phyloP scores from a whole-genome alignment of 177 flowering plant species.

The Telopea speciosissima region DNA sequence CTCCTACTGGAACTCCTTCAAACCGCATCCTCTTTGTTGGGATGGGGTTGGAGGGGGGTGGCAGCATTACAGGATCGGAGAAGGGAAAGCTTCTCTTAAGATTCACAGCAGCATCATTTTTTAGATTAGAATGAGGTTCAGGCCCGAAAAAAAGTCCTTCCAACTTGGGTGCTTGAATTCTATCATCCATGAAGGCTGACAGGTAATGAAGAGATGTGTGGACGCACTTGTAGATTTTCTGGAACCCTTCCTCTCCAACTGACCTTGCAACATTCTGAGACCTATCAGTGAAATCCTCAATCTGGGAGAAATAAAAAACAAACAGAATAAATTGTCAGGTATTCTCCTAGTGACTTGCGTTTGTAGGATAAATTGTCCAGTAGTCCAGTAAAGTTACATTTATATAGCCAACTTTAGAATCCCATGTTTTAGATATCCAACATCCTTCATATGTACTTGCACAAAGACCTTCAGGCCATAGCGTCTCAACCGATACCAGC shows the following conservation, averaged over 20 bases:
- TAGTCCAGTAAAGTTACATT: slow-evolving; percentile 31
- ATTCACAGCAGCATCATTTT: background rate
- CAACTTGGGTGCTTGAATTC: slow-evolving; percentile 23
- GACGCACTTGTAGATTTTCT: slow-evolving; percentile 40
- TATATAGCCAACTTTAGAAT: slow-evolving; percentile 30
- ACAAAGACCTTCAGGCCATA: slow-evolving; percentile 62
- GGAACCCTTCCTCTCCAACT: slow-evolving; percentile 29
- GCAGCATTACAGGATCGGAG: slow-evolving; percentile 8
- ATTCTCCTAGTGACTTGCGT: background rate
- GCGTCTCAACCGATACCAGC: slow-evolving; percentile 50
- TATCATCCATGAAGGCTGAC: slow-evolving; percentile 26
- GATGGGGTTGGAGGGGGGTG: background rate
- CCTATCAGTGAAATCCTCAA: slow-evolving; percentile 55
- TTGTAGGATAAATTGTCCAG: background rate
- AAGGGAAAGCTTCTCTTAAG: slow-evolving; percentile 17
- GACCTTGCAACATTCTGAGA: slow-evolving; percentile 60
- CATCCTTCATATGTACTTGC: slow-evolving; percentile 47
- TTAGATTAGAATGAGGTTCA: slow-evolving; percentile 12
- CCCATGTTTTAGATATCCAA: slow-evolving; percentile 49
- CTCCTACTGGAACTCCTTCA: slow-evolving; percentile 5
- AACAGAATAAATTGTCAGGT: background rate
- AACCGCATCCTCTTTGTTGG: slow-evolving; percentile 12
- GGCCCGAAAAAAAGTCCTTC: slow-evolving; percentile 32
- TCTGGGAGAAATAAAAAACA: slow-evolving; percentile 24
- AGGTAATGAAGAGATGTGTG: slow-evolving; percentile 27